These are phyloP conservation scores for Mycena galericulata DNA, from an alignment of 768 basidiomycete species.

Conservation along the genomic window DNA sequence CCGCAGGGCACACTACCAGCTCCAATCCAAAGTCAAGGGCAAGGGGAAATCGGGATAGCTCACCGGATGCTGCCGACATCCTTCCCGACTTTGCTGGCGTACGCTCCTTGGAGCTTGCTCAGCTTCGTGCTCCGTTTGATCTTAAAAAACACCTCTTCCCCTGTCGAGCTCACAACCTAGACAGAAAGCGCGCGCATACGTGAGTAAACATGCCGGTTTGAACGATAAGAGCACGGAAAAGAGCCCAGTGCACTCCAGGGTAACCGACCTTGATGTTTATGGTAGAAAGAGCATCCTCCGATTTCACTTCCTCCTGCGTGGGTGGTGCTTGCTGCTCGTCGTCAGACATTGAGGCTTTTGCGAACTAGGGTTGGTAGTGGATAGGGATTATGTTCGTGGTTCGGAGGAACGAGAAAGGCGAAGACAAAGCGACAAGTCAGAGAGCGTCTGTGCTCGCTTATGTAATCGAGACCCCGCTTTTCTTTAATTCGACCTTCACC, in stretches of 20 bases:
- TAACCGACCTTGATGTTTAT: conserved; percentile 83
- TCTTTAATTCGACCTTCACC: not conserved
- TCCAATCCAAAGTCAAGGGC: conserved; percentile 7
- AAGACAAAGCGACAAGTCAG: conserved; percentile 11
- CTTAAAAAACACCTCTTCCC: conserved; percentile 97
- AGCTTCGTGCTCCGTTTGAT: conserved; percentile 94
- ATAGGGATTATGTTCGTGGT: not conserved
- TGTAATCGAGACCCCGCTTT: not conserved
- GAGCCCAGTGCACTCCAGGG: not conserved
- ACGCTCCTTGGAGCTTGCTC: conserved; percentile 92
- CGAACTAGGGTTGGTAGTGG: not conserved
- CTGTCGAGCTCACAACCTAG: conserved; percentile 79
- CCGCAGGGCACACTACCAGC: conserved; percentile 6
- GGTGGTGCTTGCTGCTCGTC: conserved; percentile 52
- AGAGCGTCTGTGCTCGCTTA: not conserved
- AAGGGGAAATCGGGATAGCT: conserved; percentile 41
- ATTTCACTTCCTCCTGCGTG: conserved; percentile 61
- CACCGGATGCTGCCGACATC: conserved; percentile 90
- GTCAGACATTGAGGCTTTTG: conserved; percentile 62
- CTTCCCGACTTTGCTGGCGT: conserved; percentile 93
- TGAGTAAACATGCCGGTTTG: not conserved
- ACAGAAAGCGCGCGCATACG: conserved; percentile 13
- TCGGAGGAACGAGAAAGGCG: not conserved
- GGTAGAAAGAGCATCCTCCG: conserved; percentile 69
- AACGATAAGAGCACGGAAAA: not conserved